phyloP scores from a whole-genome alignment of 805 yeast species.

The Candida caryicola region DNA sequence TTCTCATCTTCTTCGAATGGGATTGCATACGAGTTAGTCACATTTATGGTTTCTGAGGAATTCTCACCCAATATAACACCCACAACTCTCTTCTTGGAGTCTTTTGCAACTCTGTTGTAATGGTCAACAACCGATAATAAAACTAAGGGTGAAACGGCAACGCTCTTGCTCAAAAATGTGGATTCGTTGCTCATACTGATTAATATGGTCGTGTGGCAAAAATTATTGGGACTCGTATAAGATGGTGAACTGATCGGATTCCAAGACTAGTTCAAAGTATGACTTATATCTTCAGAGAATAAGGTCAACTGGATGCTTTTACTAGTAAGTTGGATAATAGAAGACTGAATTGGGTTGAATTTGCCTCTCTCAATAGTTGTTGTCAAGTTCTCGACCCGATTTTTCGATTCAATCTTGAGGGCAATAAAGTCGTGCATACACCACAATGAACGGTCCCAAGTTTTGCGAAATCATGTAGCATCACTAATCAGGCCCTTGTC shows the following conservation, averaged over 20 bases:
- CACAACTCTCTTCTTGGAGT: constrained; percentile 73
- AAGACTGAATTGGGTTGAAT: not conserved
- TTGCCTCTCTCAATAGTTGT: not conserved
- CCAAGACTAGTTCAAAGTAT: too few species aligned
- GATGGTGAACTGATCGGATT: too few species aligned
- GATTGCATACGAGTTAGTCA: constrained; percentile 91
- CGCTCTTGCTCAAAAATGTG: constrained; percentile 50
- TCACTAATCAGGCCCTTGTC: not conserved
- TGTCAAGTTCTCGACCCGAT: not conserved
- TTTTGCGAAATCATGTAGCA: too few species aligned
- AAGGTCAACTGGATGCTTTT: too few species aligned
- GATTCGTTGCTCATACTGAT: constrained; percentile 31
- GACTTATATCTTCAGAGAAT: too few species aligned
- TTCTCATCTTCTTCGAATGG: constrained; percentile 97
- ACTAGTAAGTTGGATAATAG: too few species aligned
- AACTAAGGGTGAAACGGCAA: constrained; percentile 93
- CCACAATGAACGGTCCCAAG: too few species aligned
- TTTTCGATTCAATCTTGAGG: not conserved
- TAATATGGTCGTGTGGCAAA: constrained; percentile 16
- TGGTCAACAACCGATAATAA: constrained; percentile 93
- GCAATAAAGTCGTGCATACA: constrained; percentile 1
- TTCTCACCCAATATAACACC: constrained; percentile 92
- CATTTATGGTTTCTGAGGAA: constrained; percentile 55
- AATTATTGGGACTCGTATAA: too few species aligned
- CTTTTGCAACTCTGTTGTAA: constrained; percentile 79